A percentile compares a stretch with the other conserved stretches of the same genome.
phyloP scores from a whole-genome alignment of 2,329 filamentous ascomycete genomes.

The Apiospora saccharicola region DNA sequence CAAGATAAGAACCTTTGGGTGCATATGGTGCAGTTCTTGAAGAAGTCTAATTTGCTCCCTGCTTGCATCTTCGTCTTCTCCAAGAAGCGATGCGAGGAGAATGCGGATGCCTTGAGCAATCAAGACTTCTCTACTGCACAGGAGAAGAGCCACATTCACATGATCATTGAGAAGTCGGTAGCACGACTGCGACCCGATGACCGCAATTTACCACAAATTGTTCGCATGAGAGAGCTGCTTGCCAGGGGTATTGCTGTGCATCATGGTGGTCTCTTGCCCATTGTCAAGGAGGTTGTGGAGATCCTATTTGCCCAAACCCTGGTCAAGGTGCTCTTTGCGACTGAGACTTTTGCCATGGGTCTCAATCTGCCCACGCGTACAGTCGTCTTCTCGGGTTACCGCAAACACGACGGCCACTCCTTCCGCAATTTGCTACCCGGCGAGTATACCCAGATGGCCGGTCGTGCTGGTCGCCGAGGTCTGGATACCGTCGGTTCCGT shows the following conservation, averaged over 20 bases:
- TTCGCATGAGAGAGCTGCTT: conserved; percentile 84
- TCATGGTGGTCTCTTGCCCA: conserved; percentile 91
- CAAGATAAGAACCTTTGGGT: conserved; percentile 98
- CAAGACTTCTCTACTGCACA: conserved; percentile 92
- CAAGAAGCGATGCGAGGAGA: conserved; percentile 96
- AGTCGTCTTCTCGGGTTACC: conserved; percentile 95
- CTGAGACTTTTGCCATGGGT: conserved; percentile 98
- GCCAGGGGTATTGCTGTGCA: conserved; percentile 93
- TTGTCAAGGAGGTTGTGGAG: conserved; percentile 97
- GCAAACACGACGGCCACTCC: conserved; percentile 92
- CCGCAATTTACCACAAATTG: conserved; percentile 87
- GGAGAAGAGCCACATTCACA: conserved; percentile 96
- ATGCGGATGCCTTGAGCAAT: conserved; percentile 92
- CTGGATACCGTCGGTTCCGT: conserved; percentile 92
- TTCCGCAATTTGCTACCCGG: conserved; percentile 93
- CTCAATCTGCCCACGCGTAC: conserved; percentile 94
- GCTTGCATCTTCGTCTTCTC: conserved; percentile 99
- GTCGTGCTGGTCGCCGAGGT: conserved; percentile 89
- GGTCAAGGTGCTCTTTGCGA: conserved; percentile 96
- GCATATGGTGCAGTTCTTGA: conserved; percentile 89
- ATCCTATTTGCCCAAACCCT: conserved; percentile 94
- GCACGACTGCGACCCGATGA: conserved; percentile 92
- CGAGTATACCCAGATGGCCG: conserved; percentile 99
- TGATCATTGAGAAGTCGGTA: conserved; percentile 95
- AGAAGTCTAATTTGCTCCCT: conserved; percentile 85